These are phyloP conservation scores for Erythrobasidium yunnanense DNA, from an alignment of 768 basidiomycete genomes.

Conservation along the genomic window DNA sequence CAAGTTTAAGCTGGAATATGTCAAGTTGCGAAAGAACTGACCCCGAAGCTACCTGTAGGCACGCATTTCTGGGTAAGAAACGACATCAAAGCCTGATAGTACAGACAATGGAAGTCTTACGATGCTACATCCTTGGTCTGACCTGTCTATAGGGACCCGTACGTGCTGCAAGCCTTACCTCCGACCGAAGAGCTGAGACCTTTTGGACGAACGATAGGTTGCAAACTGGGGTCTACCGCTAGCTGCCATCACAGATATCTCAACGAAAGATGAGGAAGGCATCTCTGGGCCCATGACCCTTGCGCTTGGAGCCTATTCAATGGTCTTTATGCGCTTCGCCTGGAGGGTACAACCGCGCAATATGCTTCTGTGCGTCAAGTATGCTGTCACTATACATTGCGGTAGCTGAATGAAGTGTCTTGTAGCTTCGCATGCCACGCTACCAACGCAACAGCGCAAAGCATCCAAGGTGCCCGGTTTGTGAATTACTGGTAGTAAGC, in stretches of 20 bases:
- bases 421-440: slow-evolving; percentile 47
- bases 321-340: slow-evolving; percentile 93
- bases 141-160: slow-evolving; percentile 12
- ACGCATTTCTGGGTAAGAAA: slow-evolving; percentile 25
- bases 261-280: slow-evolving; percentile 76
- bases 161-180: background rate
- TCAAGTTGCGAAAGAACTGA: slow-evolving; percentile 15
- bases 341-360: slow-evolving; percentile 94
- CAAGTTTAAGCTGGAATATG: background rate
- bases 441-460: slow-evolving; percentile 80
- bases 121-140: background rate
- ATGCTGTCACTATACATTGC: background rate
- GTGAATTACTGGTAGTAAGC: slow-evolving; percentile 28
- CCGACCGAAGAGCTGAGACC: background rate
- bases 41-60: slow-evolving; percentile 39
- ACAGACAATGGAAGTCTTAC: background rate
- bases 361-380: slow-evolving; percentile 43
- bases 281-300: slow-evolving; percentile 97
- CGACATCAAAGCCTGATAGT: slow-evolving; percentile 40
- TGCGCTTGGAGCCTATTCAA: slow-evolving; percentile 79
- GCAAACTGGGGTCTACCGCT: slow-evolving; percentile 98
- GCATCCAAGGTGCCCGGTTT: slow-evolving; percentile 71
- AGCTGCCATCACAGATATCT: slow-evolving; percentile 77
- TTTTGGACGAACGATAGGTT: slow-evolving; percentile 51
- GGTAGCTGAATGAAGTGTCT: background rate